Evolutionary conservation across 2,329 filamentous ascomycete genomes (phyloP), one percentile per base, ranked within the genome.

Genomic region (Curvularia eragrostidis): DNA sequence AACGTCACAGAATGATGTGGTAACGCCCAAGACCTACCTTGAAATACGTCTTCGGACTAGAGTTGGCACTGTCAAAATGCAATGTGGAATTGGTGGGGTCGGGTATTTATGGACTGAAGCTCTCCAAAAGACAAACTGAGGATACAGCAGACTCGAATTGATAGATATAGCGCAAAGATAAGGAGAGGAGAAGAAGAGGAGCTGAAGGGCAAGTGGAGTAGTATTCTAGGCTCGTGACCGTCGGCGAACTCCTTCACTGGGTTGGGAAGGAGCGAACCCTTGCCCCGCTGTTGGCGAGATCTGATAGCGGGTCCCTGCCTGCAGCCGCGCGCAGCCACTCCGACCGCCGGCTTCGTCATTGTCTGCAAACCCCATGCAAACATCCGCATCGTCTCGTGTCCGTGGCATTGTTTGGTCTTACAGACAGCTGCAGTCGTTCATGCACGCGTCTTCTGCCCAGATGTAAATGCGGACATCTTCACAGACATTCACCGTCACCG

Each of bases 181-280:
- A 62, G 54, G 57, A 44, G 41, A 44, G 64, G 51, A 63, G 55
- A 64, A 63, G 55, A 64, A 61, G 59, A 63, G 58, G 53, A 56
- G 54, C 54, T 58, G 62, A 52, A 59, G 57, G 48, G 52, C 43
- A 60, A 56, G 54, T 54, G 54, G 58, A 59, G 54, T 67, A 49
- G 41, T 56, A 58, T 59, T 59, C 64, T 61, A 69, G 67, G 65
- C 73, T 74, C 68, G 69, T 75, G 71, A 71, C 68, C 67, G 64
- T 66, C 71, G 70, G 73, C 67, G 70, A 70, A 52, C 64, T 73
- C 69, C 71, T 66, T 63, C 60, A 56, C 46, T 50, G 61, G 48
- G 58, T 62, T 64, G 60, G 52, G 47, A 62, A 65, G 65, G 54
- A 59, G 58, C 58, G 53, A 63, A 63, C 53, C 56, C 63, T 62